phyloP scores from a whole-genome alignment of 495 filamentous ascomycete genomes.

The Hypoxylon crocopeplum region DNA sequence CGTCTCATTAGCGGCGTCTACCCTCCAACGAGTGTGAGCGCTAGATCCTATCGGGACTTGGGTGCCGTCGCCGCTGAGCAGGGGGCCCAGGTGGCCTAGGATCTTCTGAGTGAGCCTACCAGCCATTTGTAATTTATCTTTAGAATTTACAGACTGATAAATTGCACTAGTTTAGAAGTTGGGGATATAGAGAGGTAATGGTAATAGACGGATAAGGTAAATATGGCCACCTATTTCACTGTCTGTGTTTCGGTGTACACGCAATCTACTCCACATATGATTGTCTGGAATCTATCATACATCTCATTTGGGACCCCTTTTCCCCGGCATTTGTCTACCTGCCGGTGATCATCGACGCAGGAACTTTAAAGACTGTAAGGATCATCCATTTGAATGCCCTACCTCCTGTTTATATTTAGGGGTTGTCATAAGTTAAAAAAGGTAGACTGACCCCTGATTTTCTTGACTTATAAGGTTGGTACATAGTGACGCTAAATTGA shows the following conservation, averaged over 20 bases:
- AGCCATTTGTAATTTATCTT: conserved; percentile 14
- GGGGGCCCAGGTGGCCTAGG: conserved; percentile 30
- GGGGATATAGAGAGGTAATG: background rate
- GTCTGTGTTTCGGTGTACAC: conserved; percentile 19
- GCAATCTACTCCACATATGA: conserved; percentile 35
- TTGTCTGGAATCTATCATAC: conserved; percentile 16
- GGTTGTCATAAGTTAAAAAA: no score
- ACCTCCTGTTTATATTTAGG: no score
- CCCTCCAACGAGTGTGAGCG: conserved; percentile 11
- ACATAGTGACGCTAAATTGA: no score
- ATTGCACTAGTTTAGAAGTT: background rate
- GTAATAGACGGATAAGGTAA: background rate
- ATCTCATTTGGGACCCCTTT: conserved; percentile 17
- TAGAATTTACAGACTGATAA: background rate
- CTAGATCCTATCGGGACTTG: background rate
- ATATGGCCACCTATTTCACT: background rate
- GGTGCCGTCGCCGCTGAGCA: conserved; percentile 14
- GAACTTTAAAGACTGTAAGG: conserved; percentile 20
- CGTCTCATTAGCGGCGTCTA: conserved; percentile 26
- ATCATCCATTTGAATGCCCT: conserved; percentile 7
- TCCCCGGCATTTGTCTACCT: conserved; percentile 1
- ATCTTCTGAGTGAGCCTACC: conserved; percentile 35
- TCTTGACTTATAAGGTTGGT: no score
- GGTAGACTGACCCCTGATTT: no score
- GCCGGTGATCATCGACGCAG: conserved; percentile 21